Base-by-base conservation (phyloP, 257 asterid genomes). In the Lantana camara region DNA sequence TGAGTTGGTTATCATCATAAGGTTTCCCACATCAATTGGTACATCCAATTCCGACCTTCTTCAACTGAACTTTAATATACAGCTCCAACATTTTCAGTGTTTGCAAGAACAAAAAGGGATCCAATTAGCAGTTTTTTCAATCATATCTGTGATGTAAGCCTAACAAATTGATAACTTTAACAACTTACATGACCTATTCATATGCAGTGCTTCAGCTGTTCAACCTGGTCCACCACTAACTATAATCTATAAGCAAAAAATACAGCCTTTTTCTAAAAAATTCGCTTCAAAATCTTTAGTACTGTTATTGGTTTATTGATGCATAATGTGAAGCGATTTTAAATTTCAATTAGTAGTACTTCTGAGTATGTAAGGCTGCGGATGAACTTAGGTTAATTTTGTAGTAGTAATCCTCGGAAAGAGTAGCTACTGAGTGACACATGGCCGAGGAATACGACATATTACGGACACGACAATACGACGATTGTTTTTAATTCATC, bases 21-120 rank as follows among this genome's bases (percentile, higher is more conserved):
- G 51, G 34, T 22, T 44, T 54, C 29, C 50, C 37, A 66, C 55
- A 15, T 52, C 24, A 23, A 30, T 55, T 34, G 34, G 47, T 57
- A 37, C 48, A 66, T 35, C 7, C 13, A 41, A 21, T 4, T 12
- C 11, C 65, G 1, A 1, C 40, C n/a, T 58, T 58, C 21, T 58
- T 22, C 21, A 37, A 50, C 35, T 21, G 53, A 44, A 42, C 45
- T 38, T 22, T 53, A 65, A 53, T 40, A 42, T 2, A 27, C 44
- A 13, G 4, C 5, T 12, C 5, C 17, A 15, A 27, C 22, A 66
- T 22, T 63, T 63, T 63, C 24, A 46, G 35, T 0, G n/a, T 38
- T 1, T n/a, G n/a, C n/a, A 8, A 5, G 3, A 38, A 8, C 7
- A 35, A 45, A 30, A 20, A 42, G 24, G 12, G 35, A 23, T 23